Percentiles rank a stretch among this genome's conserved stretches.
These are phyloP conservation scores for Oryza officinalis DNA, from an alignment of 176 grass and related monocot species.

Conservation along the genomic window DNA sequence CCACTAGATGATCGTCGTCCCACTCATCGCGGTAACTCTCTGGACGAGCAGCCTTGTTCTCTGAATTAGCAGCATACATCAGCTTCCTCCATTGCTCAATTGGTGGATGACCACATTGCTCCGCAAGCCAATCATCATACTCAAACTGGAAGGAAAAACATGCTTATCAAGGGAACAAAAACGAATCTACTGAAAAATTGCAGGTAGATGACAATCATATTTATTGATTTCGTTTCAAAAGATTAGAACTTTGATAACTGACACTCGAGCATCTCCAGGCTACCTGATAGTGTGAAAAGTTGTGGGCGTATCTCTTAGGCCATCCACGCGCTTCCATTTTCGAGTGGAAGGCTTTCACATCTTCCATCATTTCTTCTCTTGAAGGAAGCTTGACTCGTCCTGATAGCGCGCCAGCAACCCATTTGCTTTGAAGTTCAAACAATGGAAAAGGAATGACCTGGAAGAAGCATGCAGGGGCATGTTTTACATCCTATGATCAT, in stretches of 20 bases:
- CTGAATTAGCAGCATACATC: slow-evolving; percentile 43
- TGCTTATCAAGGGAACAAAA: background rate
- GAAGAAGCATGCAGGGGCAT: background rate
- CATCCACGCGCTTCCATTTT: slow-evolving; percentile 52
- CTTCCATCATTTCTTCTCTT: slow-evolving; percentile 67
- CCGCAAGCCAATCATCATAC: slow-evolving; percentile 74
- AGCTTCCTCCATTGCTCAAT: slow-evolving; percentile 76
- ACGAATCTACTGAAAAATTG: background rate
- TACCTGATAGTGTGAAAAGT: slow-evolving; percentile 64
- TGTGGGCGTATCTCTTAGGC: slow-evolving; percentile 94
- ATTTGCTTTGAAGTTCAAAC: slow-evolving; percentile 96
- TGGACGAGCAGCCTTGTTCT: slow-evolving; percentile 47
- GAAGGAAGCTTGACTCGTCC: slow-evolving; percentile 60
- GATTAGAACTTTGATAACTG: background rate
- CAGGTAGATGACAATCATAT: background rate
- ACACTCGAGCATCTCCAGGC: background rate
- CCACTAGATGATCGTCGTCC: slow-evolving; percentile 68
- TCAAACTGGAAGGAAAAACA: slow-evolving; percentile 59
- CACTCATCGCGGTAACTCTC: slow-evolving; percentile 73
- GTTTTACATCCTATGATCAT: slow-evolving; percentile 14
- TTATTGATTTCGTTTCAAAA: background rate
- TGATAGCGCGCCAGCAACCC: slow-evolving; percentile 74
- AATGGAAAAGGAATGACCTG: slow-evolving; percentile 76
- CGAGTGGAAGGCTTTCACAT: slow-evolving; percentile 56
- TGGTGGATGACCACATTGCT: slow-evolving; percentile 53